A percentile compares a stretch with the other conserved stretches of the same genome.
phyloP scores from a whole-genome alignment of 768 basidiomycete species.

The Infundibulicybe gibba region DNA sequence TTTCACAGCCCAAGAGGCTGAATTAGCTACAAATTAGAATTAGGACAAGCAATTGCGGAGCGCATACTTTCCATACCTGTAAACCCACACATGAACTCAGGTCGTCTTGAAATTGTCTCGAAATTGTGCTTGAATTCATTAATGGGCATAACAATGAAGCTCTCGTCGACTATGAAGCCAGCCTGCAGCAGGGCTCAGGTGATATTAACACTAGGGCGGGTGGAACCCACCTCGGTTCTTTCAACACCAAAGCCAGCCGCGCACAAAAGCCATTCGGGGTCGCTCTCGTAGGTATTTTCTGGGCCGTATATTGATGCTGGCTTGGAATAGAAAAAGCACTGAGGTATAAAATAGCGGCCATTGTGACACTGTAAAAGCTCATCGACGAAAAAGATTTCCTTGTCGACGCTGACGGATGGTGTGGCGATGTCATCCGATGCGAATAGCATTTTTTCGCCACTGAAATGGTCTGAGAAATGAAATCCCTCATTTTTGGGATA shows the following conservation, averaged over 20 bases:
- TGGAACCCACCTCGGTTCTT: background rate
- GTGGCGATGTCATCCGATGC: background rate
- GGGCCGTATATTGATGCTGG: no score
- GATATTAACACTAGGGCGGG: background rate
- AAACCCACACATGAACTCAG: background rate
- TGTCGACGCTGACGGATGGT: background rate
- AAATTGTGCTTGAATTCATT: background rate
- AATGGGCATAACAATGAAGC: background rate
- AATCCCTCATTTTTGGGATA: conserved; percentile 1
- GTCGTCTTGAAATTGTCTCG: background rate
- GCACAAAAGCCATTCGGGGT: background rate
- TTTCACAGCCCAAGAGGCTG: background rate
- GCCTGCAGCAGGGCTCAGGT: background rate
- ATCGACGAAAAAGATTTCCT: background rate
- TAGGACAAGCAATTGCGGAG: background rate
- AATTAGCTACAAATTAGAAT: background rate
- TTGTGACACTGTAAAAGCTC: background rate
- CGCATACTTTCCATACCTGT: background rate
- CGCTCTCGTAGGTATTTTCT: background rate
- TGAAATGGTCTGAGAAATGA: background rate
- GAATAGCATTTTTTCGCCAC: conserved; percentile 2
- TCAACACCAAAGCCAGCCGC: background rate
- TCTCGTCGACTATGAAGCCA: background rate
- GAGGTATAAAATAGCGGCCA: background rate
- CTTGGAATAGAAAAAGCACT: background rate